These are phyloP conservation scores for Lecanicillium sp. DNA, from an alignment of 2,329 filamentous ascomycete species.

Conservation along the genomic window DNA sequence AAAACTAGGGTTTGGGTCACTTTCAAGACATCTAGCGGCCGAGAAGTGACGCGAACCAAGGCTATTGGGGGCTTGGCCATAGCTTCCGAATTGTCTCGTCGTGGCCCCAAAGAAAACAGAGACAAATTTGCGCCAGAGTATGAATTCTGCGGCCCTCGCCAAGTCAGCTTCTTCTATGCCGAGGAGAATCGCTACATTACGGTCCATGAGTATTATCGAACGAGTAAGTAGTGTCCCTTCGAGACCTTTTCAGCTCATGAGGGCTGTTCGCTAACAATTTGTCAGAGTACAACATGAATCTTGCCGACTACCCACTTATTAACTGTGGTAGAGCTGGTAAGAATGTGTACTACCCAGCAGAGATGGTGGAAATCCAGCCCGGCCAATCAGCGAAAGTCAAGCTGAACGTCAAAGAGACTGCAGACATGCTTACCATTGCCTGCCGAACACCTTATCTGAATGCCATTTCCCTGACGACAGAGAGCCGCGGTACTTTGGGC, in stretches of 20 bases:
- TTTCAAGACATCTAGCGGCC: slow-evolving; percentile 22
- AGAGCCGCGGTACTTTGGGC: slow-evolving; percentile 49
- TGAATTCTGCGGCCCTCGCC: slow-evolving; percentile 24
- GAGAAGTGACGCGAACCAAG: slow-evolving; percentile 21
- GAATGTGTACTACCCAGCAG: slow-evolving; percentile 59
- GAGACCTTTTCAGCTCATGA: too few species aligned
- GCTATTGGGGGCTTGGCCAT: slow-evolving; percentile 21
- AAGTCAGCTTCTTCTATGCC: slow-evolving; percentile 24
- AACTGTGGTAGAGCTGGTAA: slow-evolving; percentile 54
- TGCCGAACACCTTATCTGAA: slow-evolving; percentile 61
- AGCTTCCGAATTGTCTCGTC: slow-evolving; percentile 13
- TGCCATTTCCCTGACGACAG: slow-evolving; percentile 53
- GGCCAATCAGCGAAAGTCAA: slow-evolving; percentile 58
- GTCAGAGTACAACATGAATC: slow-evolving; percentile 25
- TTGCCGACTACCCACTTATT: slow-evolving; percentile 48
- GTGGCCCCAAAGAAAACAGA: slow-evolving; percentile 9
- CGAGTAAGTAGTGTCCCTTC: slow-evolving; percentile 29
- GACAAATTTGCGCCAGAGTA: slow-evolving; percentile 15
- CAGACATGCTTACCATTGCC: slow-evolving; percentile 64
- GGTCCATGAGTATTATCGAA: slow-evolving; percentile 36
- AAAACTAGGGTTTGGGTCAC: slow-evolving; percentile 28
- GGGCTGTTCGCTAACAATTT: neutral
- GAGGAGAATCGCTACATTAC: slow-evolving; percentile 22
- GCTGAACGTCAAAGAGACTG: slow-evolving; percentile 53
- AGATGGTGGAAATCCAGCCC: slow-evolving; percentile 54